These are phyloP conservation scores for Trichocomaceae sp. DNA, from an alignment of 2,329 filamentous ascomycete genomes.

Conservation along the genomic window DNA sequence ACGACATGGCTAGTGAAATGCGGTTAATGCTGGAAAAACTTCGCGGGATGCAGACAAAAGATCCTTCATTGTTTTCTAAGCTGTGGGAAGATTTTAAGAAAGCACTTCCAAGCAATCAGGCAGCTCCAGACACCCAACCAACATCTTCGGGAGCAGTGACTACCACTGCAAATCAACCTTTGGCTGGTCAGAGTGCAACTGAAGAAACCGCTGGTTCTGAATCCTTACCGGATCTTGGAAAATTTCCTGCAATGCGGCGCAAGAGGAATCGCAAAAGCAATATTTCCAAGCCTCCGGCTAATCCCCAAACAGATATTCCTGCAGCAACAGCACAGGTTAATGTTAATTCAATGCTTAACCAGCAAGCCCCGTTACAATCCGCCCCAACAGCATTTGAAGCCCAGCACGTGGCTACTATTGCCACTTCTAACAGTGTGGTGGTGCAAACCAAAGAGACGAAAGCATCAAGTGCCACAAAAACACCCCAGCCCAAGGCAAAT, in stretches of 20 bases:
- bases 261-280: conserved; percentile 1
- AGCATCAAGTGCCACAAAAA: background rate
- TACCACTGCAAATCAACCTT: background rate
- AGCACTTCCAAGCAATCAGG: background rate
- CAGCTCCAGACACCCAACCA: background rate
- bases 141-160: background rate
- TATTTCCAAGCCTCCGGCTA: background rate
- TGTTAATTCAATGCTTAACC: conserved; percentile 8
- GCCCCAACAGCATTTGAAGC: background rate
- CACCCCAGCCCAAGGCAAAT: background rate
- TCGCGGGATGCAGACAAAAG: conserved; percentile 49
- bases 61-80: conserved; percentile 49
- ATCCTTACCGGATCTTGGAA: conserved; percentile 8
- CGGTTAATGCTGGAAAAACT: conserved; percentile 51
- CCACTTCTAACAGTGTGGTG: background rate
- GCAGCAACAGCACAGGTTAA: background rate
- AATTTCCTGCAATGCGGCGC: conserved; percentile 11
- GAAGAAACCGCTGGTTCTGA: background rate
- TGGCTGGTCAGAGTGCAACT: background rate
- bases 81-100: conserved; percentile 26
- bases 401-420: background rate
- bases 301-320: background rate
- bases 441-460: background rate
- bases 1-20: conserved; percentile 46
- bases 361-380: background rate